Evolutionary conservation across 768 basidiomycete species (phyloP).

Genomic region (Kwoniella bestiolae): DNA sequence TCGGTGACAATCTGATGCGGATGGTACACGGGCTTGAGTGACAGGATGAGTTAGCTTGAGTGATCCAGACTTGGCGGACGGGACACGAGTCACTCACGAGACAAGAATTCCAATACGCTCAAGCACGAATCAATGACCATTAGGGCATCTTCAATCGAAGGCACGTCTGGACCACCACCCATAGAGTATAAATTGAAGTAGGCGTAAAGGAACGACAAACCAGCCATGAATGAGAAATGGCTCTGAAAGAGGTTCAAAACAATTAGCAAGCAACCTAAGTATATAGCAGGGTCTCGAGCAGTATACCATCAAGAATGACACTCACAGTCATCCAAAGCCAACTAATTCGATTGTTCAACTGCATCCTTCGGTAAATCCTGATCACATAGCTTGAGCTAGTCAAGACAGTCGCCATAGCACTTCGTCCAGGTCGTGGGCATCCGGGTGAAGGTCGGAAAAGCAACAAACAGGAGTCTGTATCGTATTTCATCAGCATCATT

Average conservation of each 20-base stretch:
- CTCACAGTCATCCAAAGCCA: constrained; percentile 58
- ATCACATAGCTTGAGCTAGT: constrained; percentile 58
- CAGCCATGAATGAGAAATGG: constrained; percentile 57
- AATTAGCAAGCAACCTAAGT: background rate
- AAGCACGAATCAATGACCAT: constrained; percentile 57
- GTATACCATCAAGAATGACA: background rate
- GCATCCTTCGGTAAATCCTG: constrained; percentile 56
- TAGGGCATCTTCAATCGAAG: constrained; percentile 54
- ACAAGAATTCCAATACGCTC: constrained; percentile 53
- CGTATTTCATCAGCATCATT: background rate
- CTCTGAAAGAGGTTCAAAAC: constrained; percentile 36
- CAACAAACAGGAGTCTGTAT: constrained; percentile 55
- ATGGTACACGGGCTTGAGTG: constrained; percentile 46
- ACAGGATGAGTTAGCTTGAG: too few species aligned
- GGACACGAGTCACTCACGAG: too few species aligned
- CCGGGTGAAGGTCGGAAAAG: constrained; percentile 58
- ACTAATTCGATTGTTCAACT: constrained; percentile 57
- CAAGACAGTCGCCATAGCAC: constrained; percentile 55
- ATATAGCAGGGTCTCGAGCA: too few species aligned
- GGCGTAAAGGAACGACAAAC: constrained; percentile 57
- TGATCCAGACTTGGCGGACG: too few species aligned
- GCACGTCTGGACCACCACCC: constrained; percentile 53
- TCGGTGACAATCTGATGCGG: constrained; percentile 43
- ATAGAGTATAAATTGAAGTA: constrained; percentile 57
- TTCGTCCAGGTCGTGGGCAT: constrained; percentile 54